Conservation (phyloP, 2,329 filamentous ascomycete species). For the Fusarium oxysporum region DNA sequence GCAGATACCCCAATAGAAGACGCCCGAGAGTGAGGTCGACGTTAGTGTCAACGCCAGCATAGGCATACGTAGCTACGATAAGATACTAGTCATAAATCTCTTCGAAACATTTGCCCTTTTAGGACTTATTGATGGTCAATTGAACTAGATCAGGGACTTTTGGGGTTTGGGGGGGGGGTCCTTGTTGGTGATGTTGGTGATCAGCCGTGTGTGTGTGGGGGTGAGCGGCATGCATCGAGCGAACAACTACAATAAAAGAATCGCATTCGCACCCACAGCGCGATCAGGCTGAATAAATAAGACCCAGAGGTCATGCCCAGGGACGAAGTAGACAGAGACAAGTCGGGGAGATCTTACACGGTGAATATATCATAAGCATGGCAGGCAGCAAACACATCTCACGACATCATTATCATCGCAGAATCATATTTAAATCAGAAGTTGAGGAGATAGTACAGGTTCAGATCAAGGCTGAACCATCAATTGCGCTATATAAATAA, state of each 20-base stretch:
- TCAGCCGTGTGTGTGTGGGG: background rate
- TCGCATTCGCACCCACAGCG: rapidly evolving
- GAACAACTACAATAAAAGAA: background rate
- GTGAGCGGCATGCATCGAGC: background rate
- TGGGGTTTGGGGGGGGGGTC: background rate
- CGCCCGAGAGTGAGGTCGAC: no score
- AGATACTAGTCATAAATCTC: background rate
- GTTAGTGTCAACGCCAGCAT: background rate
- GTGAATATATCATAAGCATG: background rate
- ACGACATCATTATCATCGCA: background rate
- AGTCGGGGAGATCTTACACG: rapidly evolving
- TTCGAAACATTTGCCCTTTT: rapidly evolving
- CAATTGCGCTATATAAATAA: constrained; percentile 19
- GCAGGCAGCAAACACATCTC: background rate
- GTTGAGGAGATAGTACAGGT: background rate
- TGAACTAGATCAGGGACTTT: background rate
- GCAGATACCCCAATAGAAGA: background rate
- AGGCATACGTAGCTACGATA: no score
- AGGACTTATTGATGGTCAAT: no score
- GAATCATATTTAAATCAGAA: background rate
- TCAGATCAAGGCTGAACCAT: background rate
- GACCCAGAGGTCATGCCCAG: rapidly evolving
- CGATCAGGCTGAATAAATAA: no score
- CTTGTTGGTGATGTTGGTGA: background rate
- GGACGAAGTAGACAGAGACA: background rate